phyloP scores from a whole-genome alignment of 2,329 filamentous ascomycete genomes.

The Ophiostoma ips region DNA sequence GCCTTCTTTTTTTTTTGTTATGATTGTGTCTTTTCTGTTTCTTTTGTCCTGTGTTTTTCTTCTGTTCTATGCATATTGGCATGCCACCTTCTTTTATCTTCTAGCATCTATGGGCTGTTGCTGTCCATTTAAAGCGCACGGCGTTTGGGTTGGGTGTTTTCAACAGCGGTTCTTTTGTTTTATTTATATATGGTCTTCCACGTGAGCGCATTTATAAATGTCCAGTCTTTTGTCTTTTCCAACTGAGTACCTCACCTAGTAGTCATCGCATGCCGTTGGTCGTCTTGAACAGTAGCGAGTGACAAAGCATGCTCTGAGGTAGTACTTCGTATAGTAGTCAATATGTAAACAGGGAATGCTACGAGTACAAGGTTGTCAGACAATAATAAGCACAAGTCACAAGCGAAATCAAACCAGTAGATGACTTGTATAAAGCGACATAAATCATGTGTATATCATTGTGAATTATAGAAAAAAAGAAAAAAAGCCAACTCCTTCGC shows the following conservation, averaged over 20 bases:
- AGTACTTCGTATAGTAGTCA: no score
- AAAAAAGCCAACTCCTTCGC: conserved; percentile 8
- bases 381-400: not conserved
- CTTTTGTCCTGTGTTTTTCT: no score
- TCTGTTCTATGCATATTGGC: not conserved
- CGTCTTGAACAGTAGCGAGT: no score
- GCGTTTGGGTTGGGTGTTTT: not conserved
- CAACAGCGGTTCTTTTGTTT: not conserved
- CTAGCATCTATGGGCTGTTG: not conserved
- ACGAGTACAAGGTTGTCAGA: no score
- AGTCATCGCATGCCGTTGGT: no score
- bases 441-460: conserved; percentile 3
- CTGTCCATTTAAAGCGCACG: not conserved
- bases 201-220: not conserved
- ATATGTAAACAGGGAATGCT: no score
- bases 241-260: no score
- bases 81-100: not conserved
- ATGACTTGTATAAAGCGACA: not conserved
- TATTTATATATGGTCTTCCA: not conserved
- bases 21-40: conserved; percentile 15
- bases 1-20: conserved; percentile 28
- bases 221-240: no score
- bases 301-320: no score
- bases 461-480: no score
- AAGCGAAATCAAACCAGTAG: not conserved